phyloP scores from a whole-genome alignment of 2,329 filamentous ascomycete species.

The Colletotrichum tamarilloi region DNA sequence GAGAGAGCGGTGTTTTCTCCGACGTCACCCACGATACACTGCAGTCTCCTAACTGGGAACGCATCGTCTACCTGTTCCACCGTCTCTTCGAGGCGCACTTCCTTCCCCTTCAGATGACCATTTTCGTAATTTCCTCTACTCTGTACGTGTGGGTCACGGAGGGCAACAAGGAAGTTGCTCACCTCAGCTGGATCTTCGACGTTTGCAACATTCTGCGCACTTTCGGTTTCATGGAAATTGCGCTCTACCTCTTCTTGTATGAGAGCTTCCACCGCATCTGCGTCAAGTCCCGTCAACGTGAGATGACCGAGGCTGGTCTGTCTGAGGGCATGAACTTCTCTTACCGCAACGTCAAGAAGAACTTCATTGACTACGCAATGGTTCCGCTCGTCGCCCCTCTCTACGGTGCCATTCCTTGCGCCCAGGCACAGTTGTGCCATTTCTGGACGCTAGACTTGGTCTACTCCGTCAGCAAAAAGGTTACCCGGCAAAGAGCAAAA shows the following conservation, averaged over 20 bases:
- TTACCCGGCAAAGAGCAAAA: conserved; percentile 62
- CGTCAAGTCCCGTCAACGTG: conserved; percentile 68
- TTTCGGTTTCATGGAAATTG: conserved; percentile 71
- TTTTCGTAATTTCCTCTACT: conserved; percentile 71
- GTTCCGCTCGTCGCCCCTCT: conserved; percentile 76
- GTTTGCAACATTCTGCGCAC: conserved; percentile 70
- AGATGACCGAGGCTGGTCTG: conserved; percentile 74
- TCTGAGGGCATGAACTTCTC: conserved; percentile 75
- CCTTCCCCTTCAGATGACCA: conserved; percentile 74
- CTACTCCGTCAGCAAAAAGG: conserved; percentile 79
- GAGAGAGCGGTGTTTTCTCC: conserved; percentile 65
- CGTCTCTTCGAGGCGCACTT: conserved; percentile 82
- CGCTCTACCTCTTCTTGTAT: conserved; percentile 73
- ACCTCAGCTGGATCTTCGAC: conserved; percentile 69
- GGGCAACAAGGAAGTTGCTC: conserved; percentile 60
- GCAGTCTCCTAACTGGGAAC: conserved; percentile 64
- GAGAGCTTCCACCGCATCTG: conserved; percentile 74
- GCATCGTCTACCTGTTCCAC: conserved; percentile 69
- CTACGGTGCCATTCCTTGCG: conserved; percentile 74
- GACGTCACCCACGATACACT: conserved; percentile 64
- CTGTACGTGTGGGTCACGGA: conserved; percentile 68
- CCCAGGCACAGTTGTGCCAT: conserved; percentile 76
- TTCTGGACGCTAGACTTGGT: conserved; percentile 77
- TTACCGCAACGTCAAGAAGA: conserved; percentile 64
- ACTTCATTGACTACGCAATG: conserved; percentile 71